A percentile compares a stretch with the other conserved stretches of the same genome.
Conservation (phyloP, 768 basidiomycete genomes). For the Multifurca ochricompacta region DNA sequence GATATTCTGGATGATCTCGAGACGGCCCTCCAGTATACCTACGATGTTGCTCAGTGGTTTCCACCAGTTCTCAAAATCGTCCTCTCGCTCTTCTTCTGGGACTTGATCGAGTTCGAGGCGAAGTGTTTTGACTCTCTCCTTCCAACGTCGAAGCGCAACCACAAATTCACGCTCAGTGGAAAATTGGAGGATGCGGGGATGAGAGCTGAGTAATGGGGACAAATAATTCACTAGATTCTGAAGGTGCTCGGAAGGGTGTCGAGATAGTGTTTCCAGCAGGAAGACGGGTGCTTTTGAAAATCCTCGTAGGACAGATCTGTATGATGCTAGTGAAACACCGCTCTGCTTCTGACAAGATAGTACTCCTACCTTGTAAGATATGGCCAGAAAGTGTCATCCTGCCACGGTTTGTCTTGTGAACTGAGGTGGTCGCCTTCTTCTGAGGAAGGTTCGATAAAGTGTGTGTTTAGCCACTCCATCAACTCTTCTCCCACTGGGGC, state of each 20-base stretch:
- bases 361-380: slow-evolving; percentile 62
- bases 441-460: slow-evolving; percentile 81
- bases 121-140: slow-evolving; percentile 62
- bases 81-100: slow-evolving; percentile 56
- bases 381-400: slow-evolving; percentile 77
- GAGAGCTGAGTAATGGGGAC: slow-evolving; percentile 56
- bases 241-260: slow-evolving; percentile 65
- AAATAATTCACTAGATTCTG: slow-evolving; percentile 58
- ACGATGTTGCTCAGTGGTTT: slow-evolving; percentile 69
- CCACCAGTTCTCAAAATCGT: slow-evolving; percentile 80
- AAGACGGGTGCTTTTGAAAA: slow-evolving; percentile 76
- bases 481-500: slow-evolving; percentile 89
- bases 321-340: neutral
- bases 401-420: slow-evolving; percentile 64
- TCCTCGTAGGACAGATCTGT: slow-evolving; percentile 75
- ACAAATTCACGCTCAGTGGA: slow-evolving; percentile 77
- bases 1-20: slow-evolving; percentile 61
- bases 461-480: slow-evolving; percentile 93
- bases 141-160: slow-evolving; percentile 65
- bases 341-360: neutral
- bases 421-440: slow-evolving; percentile 81
- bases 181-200: slow-evolving; percentile 67
- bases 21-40: slow-evolving; percentile 75
- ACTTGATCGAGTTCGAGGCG: slow-evolving; percentile 69
- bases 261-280: slow-evolving; percentile 64